A percentile compares a stretch with the other conserved stretches of the same genome.
Conservation (phyloP, 1,284 basidiomycete genomes). For the Ustilago tritici region DNA sequence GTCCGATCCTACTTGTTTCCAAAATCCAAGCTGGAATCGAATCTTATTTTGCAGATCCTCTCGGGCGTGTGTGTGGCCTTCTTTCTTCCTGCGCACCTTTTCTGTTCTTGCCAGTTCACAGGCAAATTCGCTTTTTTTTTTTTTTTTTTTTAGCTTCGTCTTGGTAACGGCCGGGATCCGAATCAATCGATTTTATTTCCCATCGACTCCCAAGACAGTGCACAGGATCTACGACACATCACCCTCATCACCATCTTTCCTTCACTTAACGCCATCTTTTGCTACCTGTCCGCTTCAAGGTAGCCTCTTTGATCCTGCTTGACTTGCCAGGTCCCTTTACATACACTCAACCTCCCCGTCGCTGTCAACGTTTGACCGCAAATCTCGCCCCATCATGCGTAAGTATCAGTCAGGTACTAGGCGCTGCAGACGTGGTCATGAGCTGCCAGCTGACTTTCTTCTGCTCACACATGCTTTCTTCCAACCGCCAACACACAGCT, state of each 20-base stretch:
- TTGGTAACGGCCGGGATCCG: slow-evolving; percentile 31
- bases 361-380: slow-evolving; percentile 16
- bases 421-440: neutral
- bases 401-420: slow-evolving; percentile 7
- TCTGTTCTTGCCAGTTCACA: neutral
- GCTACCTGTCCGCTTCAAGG: slow-evolving; percentile 17
- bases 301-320: slow-evolving; percentile 14
- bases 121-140: slow-evolving; percentile 5
- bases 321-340: slow-evolving; percentile 12
- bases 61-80: too few species aligned
- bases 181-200: slow-evolving; percentile 21
- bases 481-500: slow-evolving; percentile 32
- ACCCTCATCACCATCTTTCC: slow-evolving; percentile 17
- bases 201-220: neutral
- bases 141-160: neutral
- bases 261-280: slow-evolving; percentile 3
- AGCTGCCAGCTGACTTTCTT: neutral
- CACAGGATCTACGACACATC: slow-evolving; percentile 14
- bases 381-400: slow-evolving; percentile 40
- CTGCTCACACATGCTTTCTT: neutral
- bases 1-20: too few species aligned
- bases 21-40: too few species aligned
- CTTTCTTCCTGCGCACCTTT: neutral
- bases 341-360: neutral
- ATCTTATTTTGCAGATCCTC: too few species aligned